Evolutionary conservation across 2,329 filamentous ascomycete genomes (phyloP), one percentile per base, ranked within the genome.

Genomic region (Catunica adiposa): DNA sequence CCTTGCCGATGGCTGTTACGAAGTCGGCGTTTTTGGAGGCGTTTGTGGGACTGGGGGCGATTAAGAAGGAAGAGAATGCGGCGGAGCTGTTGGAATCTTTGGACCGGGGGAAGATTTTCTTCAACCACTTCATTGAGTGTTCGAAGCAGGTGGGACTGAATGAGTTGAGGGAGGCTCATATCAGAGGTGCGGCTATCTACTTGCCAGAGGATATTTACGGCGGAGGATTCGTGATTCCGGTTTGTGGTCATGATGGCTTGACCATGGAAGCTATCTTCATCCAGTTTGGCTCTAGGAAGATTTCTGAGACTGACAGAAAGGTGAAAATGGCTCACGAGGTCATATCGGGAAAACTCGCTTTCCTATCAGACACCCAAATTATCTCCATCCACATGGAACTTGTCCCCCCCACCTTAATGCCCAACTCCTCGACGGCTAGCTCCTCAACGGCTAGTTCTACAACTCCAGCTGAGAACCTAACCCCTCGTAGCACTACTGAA

Each of bases 221-320:
- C 1, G 56, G 42, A 20, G 56, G 56, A 15, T 47, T 56, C 4
- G 22, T 58, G n/a, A 50, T 58, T 29, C 56, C 56, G 4, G 23
- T 58, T 15, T 55, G 38, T 29, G 50, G 53, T 4, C n/a, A 53
- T 7, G 42, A 40, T n/a, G 56, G 56, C 14, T 17, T 22, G 2
- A 53, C 34, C 15, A 56, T 58, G 53, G 52, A 53, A 3, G 3
- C 51, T 2, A 44, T 58, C 29, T 48, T 55, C 26, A 50, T 58
- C 14, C 46, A 47, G 17, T 34, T 34, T 4, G 52, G 56, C 29
- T 5, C 46, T 22, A 17, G 50, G 22, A 22, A 22, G 14, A 7
- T 5, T 8, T 14, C 9, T 7, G 17, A 9, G 15, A 23, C 11
- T 17, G n/a, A 14, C 9, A 29, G 15, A 15, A 20, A 14, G 50